Base-by-base conservation (phyloP, 1,284 basidiomycete species). In the Moniliophthora roreri region DNA sequence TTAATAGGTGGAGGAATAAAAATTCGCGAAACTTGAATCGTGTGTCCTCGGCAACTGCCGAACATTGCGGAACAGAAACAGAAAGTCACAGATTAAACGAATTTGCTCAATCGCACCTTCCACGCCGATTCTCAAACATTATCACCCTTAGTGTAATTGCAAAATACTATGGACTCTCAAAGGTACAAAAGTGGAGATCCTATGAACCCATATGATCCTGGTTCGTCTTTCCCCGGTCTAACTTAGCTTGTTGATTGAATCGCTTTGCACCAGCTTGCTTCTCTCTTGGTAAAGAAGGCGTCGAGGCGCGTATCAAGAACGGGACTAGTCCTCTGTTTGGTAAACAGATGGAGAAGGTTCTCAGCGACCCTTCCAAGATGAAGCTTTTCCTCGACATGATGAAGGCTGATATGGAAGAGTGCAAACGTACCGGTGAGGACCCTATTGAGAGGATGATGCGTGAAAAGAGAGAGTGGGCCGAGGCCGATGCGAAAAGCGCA, bases 401-500 rank as follows among this genome's bases (percentile, higher is more conserved):
- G 28, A 32, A 48, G 34, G 28, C 6, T 9, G 46, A 48, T n/a
- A 32, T 48, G 28, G 46, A 32, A 36, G 46, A 48, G 11, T 21
- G 23, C 28, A 35, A 48, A 35, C 23, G 46, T 13, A 21, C 23
- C 18, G 46, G 46, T 9, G 46, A 48, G 16, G 32, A 21, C 28
- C 23, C 32, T 15, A n/a, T 16, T 23, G 46, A 32, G 28, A 6
- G 46, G 2, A 21, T 21, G 13, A 34, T 48, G 34, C 46, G 46
- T 18, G 46, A 48, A 28, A 48, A 48, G 32, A 21, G 46, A 2
- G 46, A 48, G 32, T 58, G 50, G 48, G 48, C 51, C 13, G 44
- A 45, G 23, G 53, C 54, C 2, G 45, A 55, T 34, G 40, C 48
- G 35, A 37, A 52, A 23, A 38, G 39, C 28, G 47, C 51, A 24